These are phyloP conservation scores for Euphorbia schlechtendalii DNA, from an alignment of 441 rosid species.

Conservation along the genomic window DNA sequence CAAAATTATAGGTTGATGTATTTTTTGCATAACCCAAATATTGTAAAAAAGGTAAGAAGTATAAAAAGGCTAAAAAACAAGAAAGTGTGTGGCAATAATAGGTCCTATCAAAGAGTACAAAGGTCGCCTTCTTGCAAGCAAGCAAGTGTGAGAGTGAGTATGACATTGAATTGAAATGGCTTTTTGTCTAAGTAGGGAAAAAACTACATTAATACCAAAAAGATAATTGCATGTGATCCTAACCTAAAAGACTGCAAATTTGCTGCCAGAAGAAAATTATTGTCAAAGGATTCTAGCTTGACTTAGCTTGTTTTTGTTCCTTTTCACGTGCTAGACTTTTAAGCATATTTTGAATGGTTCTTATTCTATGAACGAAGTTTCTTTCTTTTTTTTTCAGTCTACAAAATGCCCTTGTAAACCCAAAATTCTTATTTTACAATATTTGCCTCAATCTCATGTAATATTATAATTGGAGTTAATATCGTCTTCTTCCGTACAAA, in stretches of 20 bases:
- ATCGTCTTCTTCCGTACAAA: too few relatives aligned
- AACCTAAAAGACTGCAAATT: constrained; percentile 15
- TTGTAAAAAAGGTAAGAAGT: neutral
- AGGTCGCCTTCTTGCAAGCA: neutral
- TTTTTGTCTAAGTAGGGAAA: neutral
- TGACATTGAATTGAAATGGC: neutral
- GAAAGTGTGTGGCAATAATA: neutral
- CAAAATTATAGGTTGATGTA: neutral
- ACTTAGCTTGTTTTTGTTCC: constrained; percentile 7
- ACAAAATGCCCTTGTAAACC: too few relatives aligned
- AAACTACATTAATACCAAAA: neutral
- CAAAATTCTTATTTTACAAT: too few relatives aligned
- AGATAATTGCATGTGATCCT: constrained; percentile 12
- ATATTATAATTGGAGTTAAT: too few relatives aligned
- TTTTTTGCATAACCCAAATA: neutral
- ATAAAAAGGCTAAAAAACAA: neutral
- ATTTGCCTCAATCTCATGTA: too few relatives aligned
- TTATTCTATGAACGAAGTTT: neutral
- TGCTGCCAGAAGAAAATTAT: neutral
- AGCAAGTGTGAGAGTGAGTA: constrained; percentile 1
- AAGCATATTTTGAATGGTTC: constrained; percentile 1
- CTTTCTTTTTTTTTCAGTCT: neutral
- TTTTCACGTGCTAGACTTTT: constrained; percentile 3
- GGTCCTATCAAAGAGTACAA: neutral
- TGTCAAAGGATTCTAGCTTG: constrained; percentile 10